Conservation (phyloP, 1,139 yeast genomes). For the Scheffersomyces parashehatae region DNA sequence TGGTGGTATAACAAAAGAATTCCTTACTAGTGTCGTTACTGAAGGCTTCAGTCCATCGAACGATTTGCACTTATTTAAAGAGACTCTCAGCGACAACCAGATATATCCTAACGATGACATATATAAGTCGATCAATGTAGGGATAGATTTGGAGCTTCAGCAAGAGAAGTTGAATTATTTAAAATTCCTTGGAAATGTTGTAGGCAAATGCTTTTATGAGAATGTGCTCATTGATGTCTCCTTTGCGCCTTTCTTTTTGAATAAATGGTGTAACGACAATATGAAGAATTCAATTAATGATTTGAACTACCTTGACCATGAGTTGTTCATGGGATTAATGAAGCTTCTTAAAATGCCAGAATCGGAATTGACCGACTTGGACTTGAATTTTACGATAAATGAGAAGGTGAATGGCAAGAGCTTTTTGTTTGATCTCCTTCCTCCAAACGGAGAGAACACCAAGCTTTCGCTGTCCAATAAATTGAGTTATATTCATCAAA, state of each 20-base stretch:
- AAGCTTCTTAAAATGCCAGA: conserved; percentile 59
- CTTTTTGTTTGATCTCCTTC: conserved; percentile 56
- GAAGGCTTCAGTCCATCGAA: conserved; percentile 60
- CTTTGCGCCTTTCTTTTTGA: conserved; percentile 85
- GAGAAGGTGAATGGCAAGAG: conserved; percentile 42
- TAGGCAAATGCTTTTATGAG: conserved; percentile 92
- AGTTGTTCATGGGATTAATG: conserved; percentile 63
- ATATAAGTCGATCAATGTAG: conserved; percentile 28
- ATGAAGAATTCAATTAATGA: conserved; percentile 74
- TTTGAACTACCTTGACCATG: conserved; percentile 66
- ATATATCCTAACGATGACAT: conserved; percentile 75
- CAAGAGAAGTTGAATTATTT: conserved; percentile 39
- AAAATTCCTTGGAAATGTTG: conserved; percentile 72
- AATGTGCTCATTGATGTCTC: conserved; percentile 77
- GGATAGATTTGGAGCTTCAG: conserved; percentile 30
- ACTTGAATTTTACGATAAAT: conserved; percentile 63
- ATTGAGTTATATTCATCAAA: conserved; percentile 71
- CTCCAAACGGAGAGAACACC: conserved; percentile 52
- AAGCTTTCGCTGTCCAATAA: conserved; percentile 64
- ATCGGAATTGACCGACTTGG: conserved; percentile 58
- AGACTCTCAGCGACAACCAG: conserved; percentile 52
- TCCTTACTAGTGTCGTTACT: conserved; percentile 68
- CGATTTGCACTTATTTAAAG: conserved; percentile 44
- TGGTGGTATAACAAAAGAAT: conserved; percentile 93
- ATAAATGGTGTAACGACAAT: conserved; percentile 56